phyloP scores from a whole-genome alignment of 441 rosid genomes.

The Mallotus japonicus region DNA sequence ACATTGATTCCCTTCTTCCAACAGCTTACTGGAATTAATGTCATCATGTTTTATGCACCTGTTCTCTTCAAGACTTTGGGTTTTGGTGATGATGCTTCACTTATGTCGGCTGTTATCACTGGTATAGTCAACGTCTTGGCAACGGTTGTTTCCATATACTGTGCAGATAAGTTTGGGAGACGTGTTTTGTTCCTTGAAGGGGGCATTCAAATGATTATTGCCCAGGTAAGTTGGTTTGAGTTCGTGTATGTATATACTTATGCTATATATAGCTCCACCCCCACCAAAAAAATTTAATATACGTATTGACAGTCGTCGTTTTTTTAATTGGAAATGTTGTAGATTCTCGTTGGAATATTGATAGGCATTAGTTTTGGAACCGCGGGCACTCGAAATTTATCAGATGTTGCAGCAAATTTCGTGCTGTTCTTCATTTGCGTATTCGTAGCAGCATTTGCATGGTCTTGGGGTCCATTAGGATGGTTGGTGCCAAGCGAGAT shows the following conservation, averaged over 20 bases:
- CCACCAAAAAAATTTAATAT: too few relatives aligned
- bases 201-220: constrained; percentile 52
- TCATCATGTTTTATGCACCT: constrained; percentile 56
- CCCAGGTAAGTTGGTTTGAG: constrained; percentile 35
- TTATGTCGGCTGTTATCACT: constrained; percentile 50
- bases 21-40: constrained; percentile 21
- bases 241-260: too few relatives aligned
- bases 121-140: constrained; percentile 51
- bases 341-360: constrained; percentile 1
- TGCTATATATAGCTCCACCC: too few relatives aligned
- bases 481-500: constrained; percentile 52
- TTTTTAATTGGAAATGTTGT: not conserved
- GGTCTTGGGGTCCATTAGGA: constrained; percentile 88
- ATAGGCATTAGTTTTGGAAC: constrained; percentile 21
- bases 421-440: constrained; percentile 47
- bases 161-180: constrained; percentile 51
- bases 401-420: constrained; percentile 35
- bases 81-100: constrained; percentile 50
- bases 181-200: constrained; percentile 52
- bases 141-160: constrained; percentile 44
- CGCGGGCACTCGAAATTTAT: constrained; percentile 38
- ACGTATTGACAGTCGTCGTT: too few relatives aligned
- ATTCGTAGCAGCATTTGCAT: constrained; percentile 65
- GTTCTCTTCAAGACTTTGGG: constrained; percentile 56
- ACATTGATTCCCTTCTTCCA: constrained; percentile 46